Base-by-base conservation (phyloP, 441 rosid genomes). In the Pelargonium fulgidum region DNA sequence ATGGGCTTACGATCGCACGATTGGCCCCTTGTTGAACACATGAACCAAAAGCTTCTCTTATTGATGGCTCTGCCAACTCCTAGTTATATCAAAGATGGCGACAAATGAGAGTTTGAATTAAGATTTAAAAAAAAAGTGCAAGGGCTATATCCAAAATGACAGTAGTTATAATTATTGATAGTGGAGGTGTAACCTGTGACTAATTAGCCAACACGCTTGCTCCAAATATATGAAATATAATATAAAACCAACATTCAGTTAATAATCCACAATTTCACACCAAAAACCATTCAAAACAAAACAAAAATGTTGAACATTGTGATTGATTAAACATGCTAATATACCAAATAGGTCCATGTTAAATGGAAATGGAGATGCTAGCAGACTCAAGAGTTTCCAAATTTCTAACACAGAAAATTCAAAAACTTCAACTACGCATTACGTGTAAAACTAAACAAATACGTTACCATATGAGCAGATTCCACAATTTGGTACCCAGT, bases 41-140 rank as follows among this genome's bases (percentile, higher is more conserved):
- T 41, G 73, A 79, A 73, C 80, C 75, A 70, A 88, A 93, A 20
- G 96, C 97, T 77, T 86, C 87, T 78, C 64, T 84, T 69, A 93
- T 93, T 1, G 96, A 89, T 61, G 99, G 98, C 45, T 85, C 87
- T 64, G 95, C 96, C 80, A 93, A 77, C 81, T 91, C 99, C 96
- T 93, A 69, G 13, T 73, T 62, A 47, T 9, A 44, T 62, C 14
- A 52, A 76, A 69, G 56, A 26, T 50, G 33, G 74, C 52, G 41
- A 62, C 1, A 24, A 33, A 45, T 9, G 41, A 45, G 7, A 48
- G 59, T 7, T 26, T 41, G 47, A n/a, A 7, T 13, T 16, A 50
- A 13, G 17, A 50, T 22, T 22, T n/a, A n/a, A 50, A 50, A 50
- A n/a, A 50, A 13, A 50, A 13, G 56, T n/a, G 56, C 56, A n/a